Percentiles rank a stretch among this genome's conserved stretches.
Conservation (phyloP, 2,329 filamentous ascomycete species). For the Claviceps cyperi region DNA sequence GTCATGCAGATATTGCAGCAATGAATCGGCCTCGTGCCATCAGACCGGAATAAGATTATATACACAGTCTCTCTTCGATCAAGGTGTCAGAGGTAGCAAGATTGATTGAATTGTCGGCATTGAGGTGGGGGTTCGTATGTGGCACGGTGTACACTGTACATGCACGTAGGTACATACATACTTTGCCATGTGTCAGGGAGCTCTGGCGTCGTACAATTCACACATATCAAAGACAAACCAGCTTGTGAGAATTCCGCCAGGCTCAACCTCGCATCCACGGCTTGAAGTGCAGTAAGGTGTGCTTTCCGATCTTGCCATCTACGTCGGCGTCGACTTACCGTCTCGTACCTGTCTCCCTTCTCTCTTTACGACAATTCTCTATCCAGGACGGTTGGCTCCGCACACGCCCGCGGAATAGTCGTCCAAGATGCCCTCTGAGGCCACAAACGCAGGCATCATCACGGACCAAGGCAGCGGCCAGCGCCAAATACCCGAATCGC, state of each 20-base stretch:
- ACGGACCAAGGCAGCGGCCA: slow-evolving; percentile 62
- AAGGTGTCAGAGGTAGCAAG: no score
- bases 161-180: no score
- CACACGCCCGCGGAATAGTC: neutral
- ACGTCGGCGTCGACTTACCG: neutral
- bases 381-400: neutral
- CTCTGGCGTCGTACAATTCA: no score
- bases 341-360: no score
- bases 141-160: neutral
- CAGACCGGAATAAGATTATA: no score
- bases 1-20: no score
- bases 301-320: neutral
- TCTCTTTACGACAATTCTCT: no score
- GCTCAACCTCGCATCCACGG: neutral
- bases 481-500: slow-evolving; percentile 78
- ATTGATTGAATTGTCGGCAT: neutral
- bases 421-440: slow-evolving; percentile 30
- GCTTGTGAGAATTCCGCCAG: neutral
- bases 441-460: slow-evolving; percentile 59
- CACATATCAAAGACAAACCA: no score
- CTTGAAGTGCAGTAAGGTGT: neutral
- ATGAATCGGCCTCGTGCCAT: no score
- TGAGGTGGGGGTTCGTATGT: neutral
- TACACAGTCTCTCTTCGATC: no score
- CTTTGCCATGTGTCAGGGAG: no score